These are phyloP conservation scores for Penicillium sumatraense DNA, from an alignment of 2,329 filamentous ascomycete species.

Conservation along the genomic window DNA sequence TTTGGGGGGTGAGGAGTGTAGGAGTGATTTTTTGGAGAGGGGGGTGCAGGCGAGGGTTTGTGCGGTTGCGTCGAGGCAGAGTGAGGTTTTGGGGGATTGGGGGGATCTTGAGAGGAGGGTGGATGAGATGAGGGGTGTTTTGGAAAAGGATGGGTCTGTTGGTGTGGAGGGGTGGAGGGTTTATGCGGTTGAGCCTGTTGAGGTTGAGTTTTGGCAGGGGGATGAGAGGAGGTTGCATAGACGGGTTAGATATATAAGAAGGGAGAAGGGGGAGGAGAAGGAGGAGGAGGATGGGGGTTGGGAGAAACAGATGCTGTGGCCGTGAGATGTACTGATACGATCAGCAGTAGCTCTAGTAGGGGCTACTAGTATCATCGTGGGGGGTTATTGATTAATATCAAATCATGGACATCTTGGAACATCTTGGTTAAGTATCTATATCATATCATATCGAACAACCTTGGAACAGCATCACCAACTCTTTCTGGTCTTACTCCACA, in stretches of 20 bases:
- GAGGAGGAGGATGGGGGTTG: neutral
- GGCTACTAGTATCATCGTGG: no score
- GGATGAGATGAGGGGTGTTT: neutral
- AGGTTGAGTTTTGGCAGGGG: slow-evolving; percentile 25
- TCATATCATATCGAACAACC: no score
- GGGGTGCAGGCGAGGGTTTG: slow-evolving; percentile 13
- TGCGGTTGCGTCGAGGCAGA: slow-evolving; percentile 22
- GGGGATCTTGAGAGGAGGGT: slow-evolving; percentile 6
- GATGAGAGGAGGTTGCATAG: slow-evolving; percentile 17
- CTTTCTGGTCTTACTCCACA: slow-evolving; percentile 59
- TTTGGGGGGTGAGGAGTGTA: slow-evolving; percentile 12
- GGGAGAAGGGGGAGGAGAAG: neutral
- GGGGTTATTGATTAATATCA: no score
- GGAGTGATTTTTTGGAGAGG: slow-evolving; percentile 12
- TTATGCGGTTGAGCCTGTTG: slow-evolving; percentile 15
- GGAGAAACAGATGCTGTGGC: slow-evolving; percentile 14
- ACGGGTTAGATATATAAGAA: slow-evolving; percentile 13
- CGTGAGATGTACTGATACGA: neutral
- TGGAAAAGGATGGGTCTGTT: neutral
- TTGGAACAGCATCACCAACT: slow-evolving; percentile 37
- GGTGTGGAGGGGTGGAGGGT: slow-evolving; percentile 15
- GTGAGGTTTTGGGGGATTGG: slow-evolving; percentile 9
- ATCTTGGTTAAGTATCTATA: no score
- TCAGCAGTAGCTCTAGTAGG: no score
- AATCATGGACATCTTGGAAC: no score